Evolutionary conservation across 2,329 filamentous ascomycete species (phyloP), one percentile per base, ranked within the genome.

Genomic region (Xylariomycetidae sp.): DNA sequence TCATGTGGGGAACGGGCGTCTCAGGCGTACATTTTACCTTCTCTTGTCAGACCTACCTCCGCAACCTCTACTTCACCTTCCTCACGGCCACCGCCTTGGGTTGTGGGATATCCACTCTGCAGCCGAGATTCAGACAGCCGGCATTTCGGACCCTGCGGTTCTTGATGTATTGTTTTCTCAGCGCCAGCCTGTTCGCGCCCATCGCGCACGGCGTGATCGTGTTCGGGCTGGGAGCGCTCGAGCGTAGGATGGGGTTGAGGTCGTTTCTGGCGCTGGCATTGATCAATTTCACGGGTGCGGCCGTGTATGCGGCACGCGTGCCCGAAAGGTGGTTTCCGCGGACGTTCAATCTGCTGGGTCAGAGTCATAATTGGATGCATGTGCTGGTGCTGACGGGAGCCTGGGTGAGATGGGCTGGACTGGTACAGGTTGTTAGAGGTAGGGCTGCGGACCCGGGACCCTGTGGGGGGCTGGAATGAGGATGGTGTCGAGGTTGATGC

Each of bases 251-350:
- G 44, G 45, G 36, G 4, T 33, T 56, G 4, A 20, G 26, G 12
- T 50, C 47, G 12, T 56, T 56, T 33, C 27, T 57, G 2, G 48
- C 45, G 6, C 50, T 57, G 4, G 52, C 45, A 4, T 8, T 41
- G 7, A 41, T 56, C 25, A 57, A 57, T 40, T 53, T 50, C 33
- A 30, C 41, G 1, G 54, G 54, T 2, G 51, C 51, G 5, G 47
- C 44, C 8, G 28, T 50, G 5, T 55, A 56, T 31, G 53, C 46
- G 9, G 36, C 34, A 15, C 36, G 51, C 10, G 33, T 57, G 11
- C 54, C 52, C 1, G 54, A 58, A 39, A 27, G 53, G 9, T 56
- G 51, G 54, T 55, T 44, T 30, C 54, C 54, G 1, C 27, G 40
- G 5, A 41, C 33, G 1, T 54, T 54, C 29, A 49, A 52, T 30